Evolutionary conservation across 1,284 basidiomycete species (phyloP).

Genomic region (Crepidotus sp.): DNA sequence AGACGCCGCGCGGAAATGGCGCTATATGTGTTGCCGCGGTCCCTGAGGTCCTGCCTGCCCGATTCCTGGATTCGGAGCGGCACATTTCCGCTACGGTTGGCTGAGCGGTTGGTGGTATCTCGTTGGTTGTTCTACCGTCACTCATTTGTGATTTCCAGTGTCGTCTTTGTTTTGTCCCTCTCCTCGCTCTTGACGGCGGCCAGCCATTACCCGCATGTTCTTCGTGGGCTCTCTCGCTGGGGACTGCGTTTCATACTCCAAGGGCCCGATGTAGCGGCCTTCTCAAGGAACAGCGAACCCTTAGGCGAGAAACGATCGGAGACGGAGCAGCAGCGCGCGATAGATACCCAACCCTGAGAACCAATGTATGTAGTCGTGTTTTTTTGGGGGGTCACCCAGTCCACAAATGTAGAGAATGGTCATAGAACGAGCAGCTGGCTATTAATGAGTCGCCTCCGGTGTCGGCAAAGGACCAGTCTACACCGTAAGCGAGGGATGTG

Average conservation of each 20-base stretch:
- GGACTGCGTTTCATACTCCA: constrained; percentile 54
- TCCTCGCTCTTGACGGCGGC: constrained; percentile 56
- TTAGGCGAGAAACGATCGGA: not conserved
- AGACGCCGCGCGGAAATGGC: constrained; percentile 72
- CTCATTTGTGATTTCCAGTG: constrained; percentile 21
- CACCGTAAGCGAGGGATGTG: constrained; percentile 86
- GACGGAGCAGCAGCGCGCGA: not conserved
- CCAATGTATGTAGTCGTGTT: not conserved
- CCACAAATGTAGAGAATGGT: constrained; percentile 83
- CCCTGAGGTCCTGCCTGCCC: constrained; percentile 52
- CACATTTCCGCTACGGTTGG: constrained; percentile 28
- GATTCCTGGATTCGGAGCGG: constrained; percentile 41
- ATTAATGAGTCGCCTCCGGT: constrained; percentile 44
- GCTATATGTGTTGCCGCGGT: constrained; percentile 65
- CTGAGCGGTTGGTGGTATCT: constrained; percentile 41
- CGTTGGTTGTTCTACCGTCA: constrained; percentile 1
- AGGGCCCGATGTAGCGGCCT: constrained; percentile 39
- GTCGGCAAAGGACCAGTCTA: constrained; percentile 74
- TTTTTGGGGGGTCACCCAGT: constrained; percentile 31
- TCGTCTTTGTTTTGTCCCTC: constrained; percentile 53
- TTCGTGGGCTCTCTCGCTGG: constrained; percentile 67
- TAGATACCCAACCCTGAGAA: not conserved
- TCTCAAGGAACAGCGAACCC: constrained; percentile 27
- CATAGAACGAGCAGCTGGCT: constrained; percentile 95
- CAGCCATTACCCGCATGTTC: constrained; percentile 47